Evolutionary conservation across 805 yeast species (phyloP).

Genomic region (Crinitomyces ghanaensis): DNA sequence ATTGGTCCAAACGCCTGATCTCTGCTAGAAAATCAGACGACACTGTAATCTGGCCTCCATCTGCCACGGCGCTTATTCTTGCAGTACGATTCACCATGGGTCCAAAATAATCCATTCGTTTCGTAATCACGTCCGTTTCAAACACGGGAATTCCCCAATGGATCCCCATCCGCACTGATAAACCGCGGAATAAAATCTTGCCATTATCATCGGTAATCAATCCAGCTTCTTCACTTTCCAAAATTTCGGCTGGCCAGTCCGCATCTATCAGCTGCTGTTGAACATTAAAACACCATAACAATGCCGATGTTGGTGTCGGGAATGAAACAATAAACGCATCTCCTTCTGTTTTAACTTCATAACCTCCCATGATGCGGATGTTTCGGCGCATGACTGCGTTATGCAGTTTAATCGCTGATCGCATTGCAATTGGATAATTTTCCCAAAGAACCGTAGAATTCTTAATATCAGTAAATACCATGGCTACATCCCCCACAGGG

Average conservation of each 20-base stretch:
- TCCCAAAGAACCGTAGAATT: constrained; percentile 94
- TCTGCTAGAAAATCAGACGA: constrained; percentile 74
- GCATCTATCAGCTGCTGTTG: constrained; percentile 73
- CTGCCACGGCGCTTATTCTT: constrained; percentile 87
- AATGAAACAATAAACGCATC: constrained; percentile 98
- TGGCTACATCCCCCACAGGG: constrained; percentile 87
- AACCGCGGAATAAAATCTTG: constrained; percentile 64
- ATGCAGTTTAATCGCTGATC: constrained; percentile 92
- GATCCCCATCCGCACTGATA: constrained; percentile 94
- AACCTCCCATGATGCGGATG: constrained; percentile 86
- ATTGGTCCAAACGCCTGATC: constrained; percentile 34
- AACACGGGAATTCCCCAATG: constrained; percentile 98
- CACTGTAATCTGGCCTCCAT: constrained; percentile 94
- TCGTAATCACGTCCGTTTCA: constrained; percentile 86
- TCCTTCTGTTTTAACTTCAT: constrained; percentile 98
- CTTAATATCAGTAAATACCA: constrained; percentile 95
- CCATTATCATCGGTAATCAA: constrained; percentile 55
- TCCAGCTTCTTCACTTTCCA: constrained; percentile 74
- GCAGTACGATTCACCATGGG: constrained; percentile 97
- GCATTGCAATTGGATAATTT: constrained; percentile 82
- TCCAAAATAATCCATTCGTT: constrained; percentile 97
- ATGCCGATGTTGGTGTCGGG: constrained; percentile 81
- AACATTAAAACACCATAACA: constrained; percentile 89
- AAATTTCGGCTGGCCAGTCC: constrained; percentile 93
- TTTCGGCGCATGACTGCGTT: constrained; percentile 91